Conservation (phyloP, 1,284 basidiomycete species). For the Puccinia triticina region DNA sequence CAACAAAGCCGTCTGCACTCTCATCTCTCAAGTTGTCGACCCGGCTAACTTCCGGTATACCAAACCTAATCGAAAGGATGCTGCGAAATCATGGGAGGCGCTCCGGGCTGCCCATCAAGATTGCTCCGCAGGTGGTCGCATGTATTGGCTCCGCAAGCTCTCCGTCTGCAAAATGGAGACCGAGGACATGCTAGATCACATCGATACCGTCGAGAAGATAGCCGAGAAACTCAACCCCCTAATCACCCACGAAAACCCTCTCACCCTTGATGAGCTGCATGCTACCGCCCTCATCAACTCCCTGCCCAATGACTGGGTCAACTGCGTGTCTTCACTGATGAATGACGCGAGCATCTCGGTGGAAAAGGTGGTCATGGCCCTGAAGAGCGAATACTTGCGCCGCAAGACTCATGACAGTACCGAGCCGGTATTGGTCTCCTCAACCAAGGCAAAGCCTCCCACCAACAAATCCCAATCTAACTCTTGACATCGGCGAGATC, state of each 20-base stretch:
- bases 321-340: neutral
- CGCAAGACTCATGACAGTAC: neutral
- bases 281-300: neutral
- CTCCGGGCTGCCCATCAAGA: constrained; percentile 13
- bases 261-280: neutral
- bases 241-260: neutral
- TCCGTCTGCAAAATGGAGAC: neutral
- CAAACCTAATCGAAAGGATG: neutral
- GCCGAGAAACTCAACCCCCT: neutral
- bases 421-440: neutral
- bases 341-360: neutral
- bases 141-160: neutral
- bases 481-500: too few relatives aligned
- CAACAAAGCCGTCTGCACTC: constrained; percentile 11
- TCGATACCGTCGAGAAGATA: neutral
- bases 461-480: too few relatives aligned
- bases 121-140: neutral
- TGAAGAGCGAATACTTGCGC: neutral
- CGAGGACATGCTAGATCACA: neutral
- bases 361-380: neutral
- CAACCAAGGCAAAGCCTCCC: neutral
- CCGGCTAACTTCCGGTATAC: neutral
- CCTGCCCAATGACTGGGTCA: neutral
- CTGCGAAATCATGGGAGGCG: neutral
- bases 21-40: too few relatives aligned